Evolutionary conservation across 2,329 filamentous ascomycete species (phyloP).

Genomic region (Diaporthe citrichinensis): DNA sequence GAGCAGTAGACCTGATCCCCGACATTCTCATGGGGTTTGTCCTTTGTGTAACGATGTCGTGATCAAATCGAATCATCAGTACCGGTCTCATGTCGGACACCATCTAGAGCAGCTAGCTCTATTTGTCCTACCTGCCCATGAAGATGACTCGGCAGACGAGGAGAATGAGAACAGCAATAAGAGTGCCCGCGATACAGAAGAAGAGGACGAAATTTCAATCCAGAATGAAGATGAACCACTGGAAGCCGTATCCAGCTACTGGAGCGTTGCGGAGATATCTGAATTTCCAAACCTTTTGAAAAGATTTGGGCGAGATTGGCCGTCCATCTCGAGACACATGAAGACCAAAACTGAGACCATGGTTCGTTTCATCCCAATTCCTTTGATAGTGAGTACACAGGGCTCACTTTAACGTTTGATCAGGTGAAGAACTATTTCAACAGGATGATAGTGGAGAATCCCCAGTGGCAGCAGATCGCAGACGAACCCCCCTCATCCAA

Average conservation of each 20-base stretch:
- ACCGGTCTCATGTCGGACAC: slow-evolving; percentile 13
- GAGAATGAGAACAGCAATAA: not conserved
- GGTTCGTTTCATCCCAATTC: slow-evolving; percentile 61
- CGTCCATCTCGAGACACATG: slow-evolving; percentile 82
- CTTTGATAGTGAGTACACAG: slow-evolving; percentile 4
- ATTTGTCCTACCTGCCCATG: not conserved
- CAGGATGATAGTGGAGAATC: slow-evolving; percentile 70
- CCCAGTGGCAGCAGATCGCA: slow-evolving; percentile 72
- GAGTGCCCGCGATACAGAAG: not conserved
- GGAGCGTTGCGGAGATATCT: slow-evolving; percentile 85
- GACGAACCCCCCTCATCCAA: slow-evolving; percentile 60
- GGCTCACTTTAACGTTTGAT: slow-evolving; percentile 44
- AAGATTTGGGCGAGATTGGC: slow-evolving; percentile 85
- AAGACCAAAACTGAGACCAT: slow-evolving; percentile 88
- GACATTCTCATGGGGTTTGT: not conserved
- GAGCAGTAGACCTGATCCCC: slow-evolving; percentile 1
- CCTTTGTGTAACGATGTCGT: not conserved
- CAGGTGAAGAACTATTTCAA: slow-evolving; percentile 78
- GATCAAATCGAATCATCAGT: slow-evolving; percentile 13
- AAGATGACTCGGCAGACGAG: not conserved
- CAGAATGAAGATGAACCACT: not conserved
- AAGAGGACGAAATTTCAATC: not conserved
- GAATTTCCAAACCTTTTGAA: slow-evolving; percentile 81
- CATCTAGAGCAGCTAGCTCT: slow-evolving; percentile 23
- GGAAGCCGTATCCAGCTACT: slow-evolving; percentile 78